Evolutionary conservation across 768 basidiomycete genomes (phyloP), one percentile per base, ranked within the genome.

Genomic region (Pilatotrama ljubarskyi): DNA sequence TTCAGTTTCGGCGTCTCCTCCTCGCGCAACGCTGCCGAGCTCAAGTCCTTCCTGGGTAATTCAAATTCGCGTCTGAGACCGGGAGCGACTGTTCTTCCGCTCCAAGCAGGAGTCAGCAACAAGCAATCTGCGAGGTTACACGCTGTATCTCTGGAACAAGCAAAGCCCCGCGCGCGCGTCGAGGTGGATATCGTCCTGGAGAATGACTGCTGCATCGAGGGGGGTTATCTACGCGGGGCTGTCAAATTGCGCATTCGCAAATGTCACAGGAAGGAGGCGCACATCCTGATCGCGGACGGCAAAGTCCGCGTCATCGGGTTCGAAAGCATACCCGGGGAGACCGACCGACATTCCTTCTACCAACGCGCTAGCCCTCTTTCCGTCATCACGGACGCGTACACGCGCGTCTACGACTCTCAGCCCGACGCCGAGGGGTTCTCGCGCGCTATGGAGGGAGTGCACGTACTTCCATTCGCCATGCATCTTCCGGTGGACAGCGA

Each of bases 281-380:
- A 83, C n/a, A 69, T 93, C 3, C 75, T 85, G 64, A 72, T 96
- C 14, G 85, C 85, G 38, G 85, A 80, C 37, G 91, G 86, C 4
- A 95, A 93, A 76, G 72, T 95, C 32, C 79, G 93, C 58, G 78
- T 95, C 20, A 80, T 95, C 52, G 93, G 95, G 4, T 94, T 93
- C 70, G 95, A 96, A 75, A 85, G 83, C 42, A 79, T 85, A 42
- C 76, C 82, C 0, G 76, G 80, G 46, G 76, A 82, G 55, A 78
- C 81, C 24, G 78, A 81, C n/a, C 78, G 87, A 15, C 85, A 90
- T 70, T 86, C 88, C 13, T 96, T 97, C 73, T 95, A 90, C 70
- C 91, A 93, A 65, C 83, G 82, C 69, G 84, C 87, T 7, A 76
- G 80, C 9, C 72, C 77, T 24, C 74, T 92, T 14, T 76, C 83